Evolutionary conservation across 2,329 filamentous ascomycete species (phyloP), one percentile per base, ranked within the genome.

Genomic region (Alternaria sp.): DNA sequence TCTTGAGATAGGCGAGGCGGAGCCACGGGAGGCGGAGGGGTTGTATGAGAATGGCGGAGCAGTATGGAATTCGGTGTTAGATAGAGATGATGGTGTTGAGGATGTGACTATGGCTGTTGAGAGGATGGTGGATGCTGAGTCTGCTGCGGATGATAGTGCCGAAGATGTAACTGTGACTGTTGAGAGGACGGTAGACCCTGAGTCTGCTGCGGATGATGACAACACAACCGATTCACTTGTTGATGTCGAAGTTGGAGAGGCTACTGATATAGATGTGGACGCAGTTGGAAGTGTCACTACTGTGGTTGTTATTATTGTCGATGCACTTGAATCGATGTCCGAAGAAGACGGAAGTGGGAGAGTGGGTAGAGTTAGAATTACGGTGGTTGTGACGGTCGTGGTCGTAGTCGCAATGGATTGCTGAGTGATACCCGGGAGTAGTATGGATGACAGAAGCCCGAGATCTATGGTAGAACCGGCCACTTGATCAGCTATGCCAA

Each of bases 21-120:
- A 58, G 10, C 37, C 50, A 9, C 31, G 51, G 31, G 63, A 56
- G 29, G 55, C 54, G 10, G 60, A 56, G n/a, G 46, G 50, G 31
- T 51, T 50, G 17, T 55, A 45, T 6, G 53, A 61, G 26, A 51
- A 61, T 8, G 58, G 55, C 10, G 55, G 51, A 3, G 34, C 48
- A 11, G 46, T 50, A 21, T 51, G 51, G 7, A 54, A 58, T 7
- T 36, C 37, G 7, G 41, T 37, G 21, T 31, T 21, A 10, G 48
- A 29, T 17, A 23, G 24, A 8, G 37, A 31, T 46, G 56, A 56
- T 46, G 28, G 39, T 13, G 23, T 14, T 9, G 51, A 33, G 26
- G 40, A 14, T 11, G 45, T 46, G 23, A 21, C 14, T 40, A n/a
- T 44, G 36, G 24, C 11, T 23, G 28, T 44, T 23, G 53, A 46